Conservation (phyloP, 257 asterid genomes). For the Anisodus tanguticus region DNA sequence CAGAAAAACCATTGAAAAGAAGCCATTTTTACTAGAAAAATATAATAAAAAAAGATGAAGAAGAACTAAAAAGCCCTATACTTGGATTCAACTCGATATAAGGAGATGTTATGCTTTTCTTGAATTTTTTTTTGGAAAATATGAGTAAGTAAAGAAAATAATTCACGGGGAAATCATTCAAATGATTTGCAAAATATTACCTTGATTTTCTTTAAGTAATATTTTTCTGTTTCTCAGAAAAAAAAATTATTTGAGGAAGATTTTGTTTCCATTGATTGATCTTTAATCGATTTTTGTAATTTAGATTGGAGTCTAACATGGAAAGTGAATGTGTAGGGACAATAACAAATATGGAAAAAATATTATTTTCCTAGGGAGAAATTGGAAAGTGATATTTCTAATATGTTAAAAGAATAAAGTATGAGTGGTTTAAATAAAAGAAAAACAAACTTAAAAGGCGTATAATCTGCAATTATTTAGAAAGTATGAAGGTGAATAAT, state of each 20-base stretch:
- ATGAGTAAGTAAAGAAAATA: constrained; percentile 10
- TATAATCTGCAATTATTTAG: background rate
- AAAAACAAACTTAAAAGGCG: background rate
- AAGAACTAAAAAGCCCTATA: background rate
- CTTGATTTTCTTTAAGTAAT: background rate
- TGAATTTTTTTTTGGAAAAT: background rate
- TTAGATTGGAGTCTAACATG: background rate
- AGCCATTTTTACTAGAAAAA: constrained; percentile 18
- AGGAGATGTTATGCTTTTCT: background rate
- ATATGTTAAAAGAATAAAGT: background rate
- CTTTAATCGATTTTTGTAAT: too few species aligned
- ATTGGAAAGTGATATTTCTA: background rate
- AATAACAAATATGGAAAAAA: background rate
- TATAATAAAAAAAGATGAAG: background rate
- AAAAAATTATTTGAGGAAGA: background rate
- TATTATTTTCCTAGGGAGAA: background rate
- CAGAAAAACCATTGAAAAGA: constrained; percentile 8
- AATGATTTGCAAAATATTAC: background rate
- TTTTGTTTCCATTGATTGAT: background rate
- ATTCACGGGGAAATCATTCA: constrained; percentile 1
- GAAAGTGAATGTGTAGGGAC: background rate
- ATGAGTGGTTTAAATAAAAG: background rate
- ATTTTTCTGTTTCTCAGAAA: background rate
- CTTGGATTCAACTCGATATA: background rate
- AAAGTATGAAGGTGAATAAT: constrained; percentile 22